Evolutionary conservation across 495 filamentous ascomycete species (phyloP).

Genomic region (Pyrenula massariospora): DNA sequence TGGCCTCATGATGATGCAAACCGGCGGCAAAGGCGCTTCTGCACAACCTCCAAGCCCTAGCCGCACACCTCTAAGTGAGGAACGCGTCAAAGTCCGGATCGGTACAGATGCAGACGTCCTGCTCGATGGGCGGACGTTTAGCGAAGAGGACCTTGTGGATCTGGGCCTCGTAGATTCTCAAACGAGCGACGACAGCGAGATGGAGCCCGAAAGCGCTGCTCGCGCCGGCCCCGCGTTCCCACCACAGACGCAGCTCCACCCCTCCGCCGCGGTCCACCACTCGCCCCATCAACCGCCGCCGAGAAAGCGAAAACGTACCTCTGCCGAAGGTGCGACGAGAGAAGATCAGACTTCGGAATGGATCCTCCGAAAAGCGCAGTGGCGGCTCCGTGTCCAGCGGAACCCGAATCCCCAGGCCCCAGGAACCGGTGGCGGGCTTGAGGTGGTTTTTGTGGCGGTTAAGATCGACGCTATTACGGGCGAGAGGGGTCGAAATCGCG

Average conservation of each 20-base stretch:
- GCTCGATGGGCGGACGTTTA: slow-evolving; percentile 45
- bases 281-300: background rate
- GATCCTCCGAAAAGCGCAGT: slow-evolving; percentile 70
- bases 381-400: slow-evolving; percentile 61
- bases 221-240: slow-evolving; percentile 12
- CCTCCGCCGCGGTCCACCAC: slow-evolving; percentile 22
- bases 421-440: slow-evolving; percentile 25
- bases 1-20: slow-evolving; percentile 49
- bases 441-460: slow-evolving; percentile 63
- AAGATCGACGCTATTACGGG: slow-evolving; percentile 67
- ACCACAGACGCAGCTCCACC: slow-evolving; percentile 42
- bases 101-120: slow-evolving; percentile 55
- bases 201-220: slow-evolving; percentile 2
- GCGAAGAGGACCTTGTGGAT: slow-evolving; percentile 18
- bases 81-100: slow-evolving; percentile 55
- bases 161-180: slow-evolving; percentile 8
- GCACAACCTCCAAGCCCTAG: slow-evolving; percentile 48
- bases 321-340: slow-evolving; percentile 15
- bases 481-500: slow-evolving; percentile 56
- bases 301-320: background rate
- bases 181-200: background rate
- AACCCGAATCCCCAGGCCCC: background rate
- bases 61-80: slow-evolving; percentile 59
- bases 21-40: slow-evolving; percentile 23
- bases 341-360: slow-evolving; percentile 33